Percentiles rank a stretch among this genome's conserved stretches.
Conservation (phyloP, 2,329 filamentous ascomycete genomes). For the Fusarium nodosum region DNA sequence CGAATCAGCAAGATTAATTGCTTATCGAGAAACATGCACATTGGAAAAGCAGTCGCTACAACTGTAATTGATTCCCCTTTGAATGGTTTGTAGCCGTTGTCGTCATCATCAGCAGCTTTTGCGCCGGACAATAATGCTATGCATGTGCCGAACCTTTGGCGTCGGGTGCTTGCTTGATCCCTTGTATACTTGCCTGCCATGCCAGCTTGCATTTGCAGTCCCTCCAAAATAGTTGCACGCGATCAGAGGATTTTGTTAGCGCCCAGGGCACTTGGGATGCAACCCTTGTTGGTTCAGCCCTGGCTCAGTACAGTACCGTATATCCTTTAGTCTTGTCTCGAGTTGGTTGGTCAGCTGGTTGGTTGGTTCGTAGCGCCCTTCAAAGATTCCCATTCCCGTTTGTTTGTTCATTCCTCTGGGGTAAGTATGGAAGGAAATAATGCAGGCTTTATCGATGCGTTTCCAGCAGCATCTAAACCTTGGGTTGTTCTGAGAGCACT, state of each 20-base stretch:
- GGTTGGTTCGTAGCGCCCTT: constrained; percentile 17
- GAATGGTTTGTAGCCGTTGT: constrained; percentile 5
- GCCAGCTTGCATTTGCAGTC: constrained; percentile 10
- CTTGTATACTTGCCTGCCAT: neutral
- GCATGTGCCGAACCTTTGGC: constrained; percentile 15
- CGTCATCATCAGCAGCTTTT: constrained; percentile 27
- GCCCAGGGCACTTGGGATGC: constrained; percentile 25
- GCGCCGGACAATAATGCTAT: neutral
- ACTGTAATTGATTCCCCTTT: neutral
- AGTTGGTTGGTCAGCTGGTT: constrained; percentile 9
- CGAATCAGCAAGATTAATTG: constrained; percentile 3
- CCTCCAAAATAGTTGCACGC: constrained; percentile 32
- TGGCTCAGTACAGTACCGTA: neutral
- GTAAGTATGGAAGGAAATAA: neutral
- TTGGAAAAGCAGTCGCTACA: neutral
- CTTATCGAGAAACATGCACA: neutral
- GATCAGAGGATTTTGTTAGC: constrained; percentile 41
- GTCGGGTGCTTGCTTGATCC: constrained; percentile 5
- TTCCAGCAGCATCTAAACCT: constrained; percentile 4
- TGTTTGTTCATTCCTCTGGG: neutral
- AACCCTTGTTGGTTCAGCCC: constrained; percentile 28
- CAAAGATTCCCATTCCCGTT: constrained; percentile 17
- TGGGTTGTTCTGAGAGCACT: constrained; percentile 11
- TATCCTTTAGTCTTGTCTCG: constrained; percentile 11
- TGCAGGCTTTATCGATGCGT: neutral